Evolutionary conservation across 1,284 basidiomycete species (phyloP).

Genomic region (Veloboletus limbatus): DNA sequence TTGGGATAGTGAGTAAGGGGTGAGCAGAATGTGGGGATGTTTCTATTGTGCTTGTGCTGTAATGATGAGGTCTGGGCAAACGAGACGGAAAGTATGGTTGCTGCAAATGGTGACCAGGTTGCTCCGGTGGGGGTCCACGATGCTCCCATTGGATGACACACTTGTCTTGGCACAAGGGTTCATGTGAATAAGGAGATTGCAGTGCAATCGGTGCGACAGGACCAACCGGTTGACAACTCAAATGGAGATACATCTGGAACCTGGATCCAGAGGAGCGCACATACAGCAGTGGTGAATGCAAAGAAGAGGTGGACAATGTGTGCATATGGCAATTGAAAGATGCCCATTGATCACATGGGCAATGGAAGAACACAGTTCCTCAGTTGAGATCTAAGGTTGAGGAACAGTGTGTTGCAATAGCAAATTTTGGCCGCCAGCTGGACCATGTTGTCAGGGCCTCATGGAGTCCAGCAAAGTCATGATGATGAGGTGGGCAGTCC

Average conservation of each 20-base stretch:
- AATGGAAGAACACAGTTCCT: constrained; percentile 46
- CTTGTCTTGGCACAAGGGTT: constrained; percentile 37
- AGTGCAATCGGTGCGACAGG: constrained; percentile 51
- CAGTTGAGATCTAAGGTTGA: constrained; percentile 46
- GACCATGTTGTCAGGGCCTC: constrained; percentile 47
- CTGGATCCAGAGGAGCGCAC: constrained; percentile 48
- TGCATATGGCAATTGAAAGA: constrained; percentile 45
- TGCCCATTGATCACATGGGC: constrained; percentile 40
- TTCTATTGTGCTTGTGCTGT: constrained; percentile 41
- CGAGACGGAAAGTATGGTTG: constrained; percentile 29
- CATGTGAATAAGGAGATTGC: constrained; percentile 57
- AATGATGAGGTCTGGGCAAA: constrained; percentile 32
- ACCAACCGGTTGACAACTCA: constrained; percentile 48
- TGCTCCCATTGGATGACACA: constrained; percentile 57
- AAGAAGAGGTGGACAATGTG: constrained; percentile 53
- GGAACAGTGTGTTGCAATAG: constrained; percentile 67
- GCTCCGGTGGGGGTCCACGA: constrained; percentile 44
- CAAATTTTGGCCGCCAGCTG: constrained; percentile 51
- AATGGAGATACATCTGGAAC: constrained; percentile 44
- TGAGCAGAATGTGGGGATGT: constrained; percentile 55
- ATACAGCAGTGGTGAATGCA: constrained; percentile 45
- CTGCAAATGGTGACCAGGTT: constrained; percentile 38
- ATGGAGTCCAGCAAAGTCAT: constrained; percentile 52
- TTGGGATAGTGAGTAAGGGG: constrained; percentile 23
- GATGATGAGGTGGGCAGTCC: constrained; percentile 59